A percentile compares a stretch with the other conserved stretches of the same genome.
Conservation (phyloP, 169 alveolate species). For the Cryptosporidium ubiquitum region DNA sequence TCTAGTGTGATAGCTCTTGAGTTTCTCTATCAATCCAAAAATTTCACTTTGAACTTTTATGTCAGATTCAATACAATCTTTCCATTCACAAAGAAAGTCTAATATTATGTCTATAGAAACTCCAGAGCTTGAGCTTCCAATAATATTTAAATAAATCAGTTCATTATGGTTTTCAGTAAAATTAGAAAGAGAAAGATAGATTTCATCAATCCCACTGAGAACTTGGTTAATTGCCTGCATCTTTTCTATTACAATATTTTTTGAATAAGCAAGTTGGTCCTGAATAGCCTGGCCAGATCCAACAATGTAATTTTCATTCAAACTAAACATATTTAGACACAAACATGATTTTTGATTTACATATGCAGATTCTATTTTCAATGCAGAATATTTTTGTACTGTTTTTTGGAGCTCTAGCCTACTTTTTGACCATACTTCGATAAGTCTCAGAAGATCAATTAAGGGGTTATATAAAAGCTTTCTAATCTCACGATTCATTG, state of each 20-base stretch:
- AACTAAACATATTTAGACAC: not conserved
- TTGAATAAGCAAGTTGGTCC: not conserved
- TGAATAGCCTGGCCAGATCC: not conserved
- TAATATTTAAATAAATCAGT: not conserved
- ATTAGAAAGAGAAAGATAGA: not conserved
- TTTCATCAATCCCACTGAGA: not conserved
- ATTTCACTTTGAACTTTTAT: constrained; percentile 26
- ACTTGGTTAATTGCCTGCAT: not conserved
- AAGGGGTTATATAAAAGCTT: not conserved
- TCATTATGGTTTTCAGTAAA: not conserved
- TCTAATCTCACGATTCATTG: not conserved
- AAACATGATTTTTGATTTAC: constrained; percentile 26
- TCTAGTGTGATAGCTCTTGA: constrained; percentile 20
- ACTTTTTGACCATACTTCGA: constrained; percentile 29
- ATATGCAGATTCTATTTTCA: constrained; percentile 23
- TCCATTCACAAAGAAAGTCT: constrained; percentile 32
- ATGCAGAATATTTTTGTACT: constrained; percentile 28
- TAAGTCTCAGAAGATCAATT: constrained; percentile 40
- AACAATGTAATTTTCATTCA: constrained; percentile 17
- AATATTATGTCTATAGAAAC: constrained; percentile 28
- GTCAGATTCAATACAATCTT: constrained; percentile 52
- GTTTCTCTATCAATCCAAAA: not conserved
- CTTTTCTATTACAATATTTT: not conserved
- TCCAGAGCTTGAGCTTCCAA: not conserved
- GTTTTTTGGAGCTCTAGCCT: constrained; percentile 5